These are phyloP conservation scores for Phytopythium helicoides DNA, from an alignment of 352 stramenopile species.

Conservation along the genomic window DNA sequence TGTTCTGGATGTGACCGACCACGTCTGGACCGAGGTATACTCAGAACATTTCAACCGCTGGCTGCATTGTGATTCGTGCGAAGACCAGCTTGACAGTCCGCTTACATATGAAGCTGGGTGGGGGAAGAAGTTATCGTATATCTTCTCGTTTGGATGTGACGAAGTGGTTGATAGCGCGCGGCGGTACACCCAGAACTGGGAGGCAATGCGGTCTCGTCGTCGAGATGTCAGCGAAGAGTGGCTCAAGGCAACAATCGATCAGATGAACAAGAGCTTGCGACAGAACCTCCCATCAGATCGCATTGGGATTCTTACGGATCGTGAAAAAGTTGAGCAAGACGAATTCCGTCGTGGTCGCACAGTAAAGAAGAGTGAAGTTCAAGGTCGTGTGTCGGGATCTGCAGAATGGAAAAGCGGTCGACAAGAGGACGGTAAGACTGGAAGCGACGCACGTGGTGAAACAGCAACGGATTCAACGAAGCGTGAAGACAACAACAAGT, in stretches of 20 bases:
- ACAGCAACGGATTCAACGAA: background rate
- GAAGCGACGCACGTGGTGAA: background rate
- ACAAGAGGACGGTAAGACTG: slow-evolving; percentile 53
- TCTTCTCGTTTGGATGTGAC: slow-evolving; percentile 87
- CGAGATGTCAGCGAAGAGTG: slow-evolving; percentile 66
- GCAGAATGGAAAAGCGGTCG: slow-evolving; percentile 73
- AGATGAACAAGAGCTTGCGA: slow-evolving; percentile 48
- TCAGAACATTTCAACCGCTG: slow-evolving; percentile 74
- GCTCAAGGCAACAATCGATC: slow-evolving; percentile 44
- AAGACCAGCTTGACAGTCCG: slow-evolving; percentile 91
- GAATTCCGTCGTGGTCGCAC: slow-evolving; percentile 39
- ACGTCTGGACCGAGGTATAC: slow-evolving; percentile 95
- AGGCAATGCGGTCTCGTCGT: slow-evolving; percentile 56
- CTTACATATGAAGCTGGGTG: slow-evolving; percentile 95
- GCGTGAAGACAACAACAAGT: background rate
- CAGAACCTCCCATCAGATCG: slow-evolving; percentile 26
- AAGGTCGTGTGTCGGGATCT: slow-evolving; percentile 78
- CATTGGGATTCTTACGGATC: slow-evolving; percentile 27
- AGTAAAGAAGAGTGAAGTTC: slow-evolving; percentile 42
- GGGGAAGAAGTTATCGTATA: slow-evolving; percentile 93
- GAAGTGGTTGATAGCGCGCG: slow-evolving; percentile 91
- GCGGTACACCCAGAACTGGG: slow-evolving; percentile 72
- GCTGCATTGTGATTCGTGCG: slow-evolving; percentile 94
- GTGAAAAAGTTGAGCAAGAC: slow-evolving; percentile 34
- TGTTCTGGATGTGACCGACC: slow-evolving; percentile 93